Percentiles rank a stretch among this genome's conserved stretches.
These are phyloP conservation scores for Collariella sp. DNA, from an alignment of 495 filamentous ascomycete species.

Conservation along the genomic window DNA sequence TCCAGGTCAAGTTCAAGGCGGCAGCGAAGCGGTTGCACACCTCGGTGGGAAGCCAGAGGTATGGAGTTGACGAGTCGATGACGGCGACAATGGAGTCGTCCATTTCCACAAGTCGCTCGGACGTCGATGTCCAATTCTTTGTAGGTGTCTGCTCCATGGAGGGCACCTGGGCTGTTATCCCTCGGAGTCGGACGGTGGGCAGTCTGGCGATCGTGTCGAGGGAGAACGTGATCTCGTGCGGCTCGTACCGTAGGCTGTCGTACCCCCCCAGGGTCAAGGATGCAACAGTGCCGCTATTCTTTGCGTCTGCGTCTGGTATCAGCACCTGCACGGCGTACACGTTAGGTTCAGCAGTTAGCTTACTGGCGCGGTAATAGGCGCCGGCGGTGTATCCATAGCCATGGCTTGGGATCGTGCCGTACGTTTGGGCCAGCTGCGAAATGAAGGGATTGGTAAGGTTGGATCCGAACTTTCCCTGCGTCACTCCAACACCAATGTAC, in stretches of 20 bases:
- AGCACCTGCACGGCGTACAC: constrained; percentile 7
- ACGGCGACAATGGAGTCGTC: constrained; percentile 42
- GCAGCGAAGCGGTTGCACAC: constrained; percentile 56
- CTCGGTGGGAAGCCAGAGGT: constrained; percentile 54
- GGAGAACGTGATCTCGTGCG: constrained; percentile 46
- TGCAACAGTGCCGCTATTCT: constrained; percentile 39
- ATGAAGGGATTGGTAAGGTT: constrained; percentile 30
- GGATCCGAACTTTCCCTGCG: constrained; percentile 33
- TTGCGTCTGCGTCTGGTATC: constrained; percentile 19
- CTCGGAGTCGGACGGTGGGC: constrained; percentile 46
- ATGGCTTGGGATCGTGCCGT: constrained; percentile 49
- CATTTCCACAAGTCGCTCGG: constrained; percentile 32
- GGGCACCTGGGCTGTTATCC: constrained; percentile 45
- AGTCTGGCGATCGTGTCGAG: constrained; percentile 38
- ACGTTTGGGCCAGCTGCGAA: constrained; percentile 40
- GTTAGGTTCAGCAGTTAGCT: constrained; percentile 4
- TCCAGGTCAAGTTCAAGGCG: constrained; percentile 51
- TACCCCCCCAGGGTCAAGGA: constrained; percentile 58
- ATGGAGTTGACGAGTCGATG: constrained; percentile 61
- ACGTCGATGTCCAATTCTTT: constrained; percentile 33
- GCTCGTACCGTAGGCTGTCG: constrained; percentile 49
- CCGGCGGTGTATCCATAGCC: constrained; percentile 63
- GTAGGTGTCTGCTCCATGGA: constrained; percentile 30
- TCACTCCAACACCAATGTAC: constrained; percentile 48
- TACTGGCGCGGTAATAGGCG: constrained; percentile 48